Evolutionary conservation across 2,329 filamentous ascomycete genomes (phyloP).

Genomic region (Pseudocercospora crystallina): DNA sequence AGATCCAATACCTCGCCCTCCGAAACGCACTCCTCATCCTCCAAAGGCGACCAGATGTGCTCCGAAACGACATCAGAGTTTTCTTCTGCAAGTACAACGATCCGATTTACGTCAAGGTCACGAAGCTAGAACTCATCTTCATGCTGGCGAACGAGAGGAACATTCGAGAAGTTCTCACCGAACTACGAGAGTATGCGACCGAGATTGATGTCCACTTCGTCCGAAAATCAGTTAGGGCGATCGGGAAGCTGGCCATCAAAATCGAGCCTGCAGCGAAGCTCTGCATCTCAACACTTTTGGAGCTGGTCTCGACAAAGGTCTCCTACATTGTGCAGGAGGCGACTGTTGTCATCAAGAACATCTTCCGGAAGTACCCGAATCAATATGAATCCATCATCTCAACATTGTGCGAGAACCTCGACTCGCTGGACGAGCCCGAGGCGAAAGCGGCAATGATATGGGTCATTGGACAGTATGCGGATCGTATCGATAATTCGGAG

Average conservation of each 20-base stretch:
- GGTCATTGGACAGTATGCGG: conserved; percentile 98
- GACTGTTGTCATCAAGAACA: conserved; percentile 97
- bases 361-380: conserved; percentile 98
- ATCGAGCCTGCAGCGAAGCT: conserved; percentile 89
- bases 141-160: conserved; percentile 97
- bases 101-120: conserved; percentile 98
- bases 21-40: conserved; percentile 92
- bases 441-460: conserved; percentile 98
- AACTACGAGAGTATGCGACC: conserved; percentile 91
- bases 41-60: conserved; percentile 85
- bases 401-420: conserved; percentile 91
- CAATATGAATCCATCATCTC: conserved; percentile 98
- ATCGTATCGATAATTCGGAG: conserved; percentile 95
- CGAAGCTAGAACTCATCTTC: conserved; percentile 96
- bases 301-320: conserved; percentile 95
- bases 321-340: conserved; percentile 99
- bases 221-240: conserved; percentile 93
- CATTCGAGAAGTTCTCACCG: conserved; percentile 90
- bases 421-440: conserved; percentile 94
- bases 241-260: conserved; percentile 97
- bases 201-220: conserved; percentile 99
- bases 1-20: conserved; percentile 96
- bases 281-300: conserved; percentile 89
- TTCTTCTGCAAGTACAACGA: conserved; percentile 99
- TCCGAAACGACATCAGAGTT: conserved; percentile 94